Percentiles rank a stretch among this genome's conserved stretches.
Conservation (phyloP, 148 eudicot genomes). For the Rhododendron henanense region DNA sequence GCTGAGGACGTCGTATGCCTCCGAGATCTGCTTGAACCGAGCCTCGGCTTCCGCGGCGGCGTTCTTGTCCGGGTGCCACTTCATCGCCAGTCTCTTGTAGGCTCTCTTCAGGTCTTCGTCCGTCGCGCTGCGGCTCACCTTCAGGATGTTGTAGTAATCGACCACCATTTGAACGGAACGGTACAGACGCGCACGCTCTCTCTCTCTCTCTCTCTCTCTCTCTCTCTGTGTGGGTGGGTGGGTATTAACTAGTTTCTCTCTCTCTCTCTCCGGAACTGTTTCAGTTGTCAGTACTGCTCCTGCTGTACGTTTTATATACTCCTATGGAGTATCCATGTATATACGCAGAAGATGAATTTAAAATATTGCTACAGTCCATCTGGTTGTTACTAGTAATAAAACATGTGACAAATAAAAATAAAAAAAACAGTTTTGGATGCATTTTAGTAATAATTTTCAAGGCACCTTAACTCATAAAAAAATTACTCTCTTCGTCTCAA, state of each 20-base stretch:
- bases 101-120: conserved; percentile 72
- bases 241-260: conserved; percentile 11
- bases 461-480: too few relatives aligned
- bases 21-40: conserved; percentile 86
- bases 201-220: conserved; percentile 13
- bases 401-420: too few relatives aligned
- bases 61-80: conserved; percentile 94
- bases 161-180: conserved; percentile 37
- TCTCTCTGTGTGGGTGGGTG: not conserved
- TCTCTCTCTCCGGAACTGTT: not conserved
- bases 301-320: not conserved
- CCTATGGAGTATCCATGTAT: not conserved
- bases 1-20: conserved; percentile 78
- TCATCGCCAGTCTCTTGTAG: conserved; percentile 78
- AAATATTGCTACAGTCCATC: too few relatives aligned
- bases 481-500: too few relatives aligned
- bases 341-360: too few relatives aligned
- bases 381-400: too few relatives aligned
- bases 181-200: conserved; percentile 9
- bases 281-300: not conserved
- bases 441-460: too few relatives aligned
- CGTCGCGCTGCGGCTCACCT: conserved; percentile 33
- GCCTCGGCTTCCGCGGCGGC: conserved; percentile 63
- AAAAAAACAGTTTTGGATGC: too few relatives aligned
- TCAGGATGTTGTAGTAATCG: conserved; percentile 73